phyloP scores from a whole-genome alignment of 495 filamentous ascomycete genomes.

The Podospora sp. region DNA sequence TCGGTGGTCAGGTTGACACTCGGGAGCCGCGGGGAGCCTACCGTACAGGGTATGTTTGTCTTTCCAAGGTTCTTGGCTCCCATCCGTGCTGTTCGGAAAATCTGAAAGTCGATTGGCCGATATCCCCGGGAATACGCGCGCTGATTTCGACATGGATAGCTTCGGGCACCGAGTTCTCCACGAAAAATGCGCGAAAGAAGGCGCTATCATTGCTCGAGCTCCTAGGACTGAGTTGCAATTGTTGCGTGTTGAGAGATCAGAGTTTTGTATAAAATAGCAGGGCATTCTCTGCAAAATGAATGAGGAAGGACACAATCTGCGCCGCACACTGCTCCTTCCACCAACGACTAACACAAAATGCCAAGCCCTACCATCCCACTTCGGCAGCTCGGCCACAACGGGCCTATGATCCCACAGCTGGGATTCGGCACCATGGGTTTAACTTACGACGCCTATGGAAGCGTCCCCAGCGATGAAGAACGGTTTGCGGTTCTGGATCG shows the following conservation, averaged over 20 bases:
- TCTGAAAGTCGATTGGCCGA: not conserved
- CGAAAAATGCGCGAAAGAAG: not conserved
- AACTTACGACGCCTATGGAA: constrained; percentile 43
- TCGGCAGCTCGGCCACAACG: constrained; percentile 47
- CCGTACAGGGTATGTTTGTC: not conserved
- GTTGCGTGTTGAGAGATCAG: not conserved
- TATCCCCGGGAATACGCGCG: not conserved
- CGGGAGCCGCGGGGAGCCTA: too few species aligned
- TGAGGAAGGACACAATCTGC: not conserved
- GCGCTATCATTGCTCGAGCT: not conserved
- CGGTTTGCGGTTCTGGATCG: constrained; percentile 56
- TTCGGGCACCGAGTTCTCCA: not conserved
- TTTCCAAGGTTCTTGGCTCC: not conserved
- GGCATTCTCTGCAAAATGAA: not conserved
- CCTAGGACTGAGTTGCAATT: not conserved
- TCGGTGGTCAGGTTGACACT: not conserved
- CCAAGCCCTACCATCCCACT: constrained; percentile 19
- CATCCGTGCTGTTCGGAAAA: not conserved
- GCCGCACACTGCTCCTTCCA: not conserved
- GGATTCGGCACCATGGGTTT: constrained; percentile 55
- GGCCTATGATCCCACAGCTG: constrained; percentile 50
- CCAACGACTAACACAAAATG: constrained; percentile 11
- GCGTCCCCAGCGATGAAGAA: constrained; percentile 44
- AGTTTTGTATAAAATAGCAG: not conserved
- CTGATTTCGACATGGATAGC: not conserved